phyloP scores from a whole-genome alignment of 345 rosid genomes.

The Bruguiera gymnorhiza region DNA sequence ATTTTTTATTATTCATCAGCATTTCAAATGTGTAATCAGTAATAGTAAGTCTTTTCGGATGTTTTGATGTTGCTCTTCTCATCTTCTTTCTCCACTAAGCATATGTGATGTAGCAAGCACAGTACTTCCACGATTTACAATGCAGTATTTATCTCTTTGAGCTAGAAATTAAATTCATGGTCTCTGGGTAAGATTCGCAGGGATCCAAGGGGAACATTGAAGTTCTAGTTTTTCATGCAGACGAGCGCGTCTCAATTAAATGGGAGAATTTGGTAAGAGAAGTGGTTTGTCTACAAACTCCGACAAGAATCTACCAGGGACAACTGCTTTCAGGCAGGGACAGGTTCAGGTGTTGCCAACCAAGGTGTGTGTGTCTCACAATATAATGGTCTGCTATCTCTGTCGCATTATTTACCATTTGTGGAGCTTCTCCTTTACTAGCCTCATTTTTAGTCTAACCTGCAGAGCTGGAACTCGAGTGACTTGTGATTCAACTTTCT shows the following conservation, averaged over 20 bases:
- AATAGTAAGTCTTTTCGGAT: no score
- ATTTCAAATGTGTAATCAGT: no score
- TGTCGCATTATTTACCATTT: background rate
- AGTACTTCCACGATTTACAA: no score
- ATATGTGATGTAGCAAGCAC: no score
- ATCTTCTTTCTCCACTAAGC: no score
- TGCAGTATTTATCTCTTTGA: no score
- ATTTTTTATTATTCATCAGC: no score
- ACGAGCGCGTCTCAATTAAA: conserved; percentile 1
- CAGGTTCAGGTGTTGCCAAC: conserved; percentile 5
- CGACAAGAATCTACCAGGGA: conserved; percentile 12
- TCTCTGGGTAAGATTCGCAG: background rate
- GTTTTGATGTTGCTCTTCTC: no score
- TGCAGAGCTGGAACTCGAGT: background rate
- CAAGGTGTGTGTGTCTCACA: conserved; percentile 15
- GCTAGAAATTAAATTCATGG: background rate
- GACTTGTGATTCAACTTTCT: background rate
- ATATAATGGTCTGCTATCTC: conserved; percentile 5
- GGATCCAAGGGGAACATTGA: conserved; percentile 3
- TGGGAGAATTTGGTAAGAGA: conserved; percentile 25
- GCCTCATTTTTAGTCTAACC: background rate
- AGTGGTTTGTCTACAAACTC: conserved; percentile 12
- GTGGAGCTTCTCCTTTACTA: background rate
- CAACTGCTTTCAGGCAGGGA: conserved; percentile 8
- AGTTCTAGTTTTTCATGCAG: background rate